phyloP scores from a whole-genome alignment of 257 asterid genomes.

The Forsythia suspensa region DNA sequence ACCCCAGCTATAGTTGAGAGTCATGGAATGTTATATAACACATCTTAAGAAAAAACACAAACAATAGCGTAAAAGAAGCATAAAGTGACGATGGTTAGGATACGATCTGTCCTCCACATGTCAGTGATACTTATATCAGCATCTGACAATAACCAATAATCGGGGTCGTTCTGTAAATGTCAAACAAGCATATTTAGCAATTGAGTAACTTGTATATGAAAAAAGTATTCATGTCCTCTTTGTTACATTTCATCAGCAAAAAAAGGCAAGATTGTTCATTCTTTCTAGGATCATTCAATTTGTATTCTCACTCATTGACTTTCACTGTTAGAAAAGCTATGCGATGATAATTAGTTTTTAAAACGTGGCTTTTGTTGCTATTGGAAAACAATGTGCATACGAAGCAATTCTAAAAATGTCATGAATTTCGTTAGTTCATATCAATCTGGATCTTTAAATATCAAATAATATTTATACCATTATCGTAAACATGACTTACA shows the following conservation, averaged over 20 bases:
- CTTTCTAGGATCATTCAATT: background rate
- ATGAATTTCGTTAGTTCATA: background rate
- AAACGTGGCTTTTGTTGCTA: background rate
- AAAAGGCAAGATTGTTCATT: background rate
- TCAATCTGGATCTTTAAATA: conserved; percentile 2
- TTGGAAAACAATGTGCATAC: background rate
- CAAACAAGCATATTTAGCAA: background rate
- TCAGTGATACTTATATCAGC: conserved; percentile 66
- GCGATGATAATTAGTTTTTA: background rate
- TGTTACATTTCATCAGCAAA: background rate
- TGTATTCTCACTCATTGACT: background rate
- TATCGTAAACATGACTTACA: conserved; percentile 46
- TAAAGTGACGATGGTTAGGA: conserved; percentile 30
- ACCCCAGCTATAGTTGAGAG: conserved; percentile 33
- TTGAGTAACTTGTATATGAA: background rate
- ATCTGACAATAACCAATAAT: conserved; percentile 67
- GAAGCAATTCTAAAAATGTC: background rate
- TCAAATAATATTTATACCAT: no score
- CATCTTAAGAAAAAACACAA: background rate
- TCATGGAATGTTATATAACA: conserved; percentile 36
- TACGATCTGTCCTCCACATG: conserved; percentile 75
- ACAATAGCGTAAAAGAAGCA: background rate
- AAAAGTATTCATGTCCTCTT: background rate
- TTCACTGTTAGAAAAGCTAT: background rate
- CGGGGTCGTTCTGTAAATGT: conserved; percentile 62